Base-by-base conservation (phyloP, 73 alveolate genomes). In the Paramecium primaurelia region DNA sequence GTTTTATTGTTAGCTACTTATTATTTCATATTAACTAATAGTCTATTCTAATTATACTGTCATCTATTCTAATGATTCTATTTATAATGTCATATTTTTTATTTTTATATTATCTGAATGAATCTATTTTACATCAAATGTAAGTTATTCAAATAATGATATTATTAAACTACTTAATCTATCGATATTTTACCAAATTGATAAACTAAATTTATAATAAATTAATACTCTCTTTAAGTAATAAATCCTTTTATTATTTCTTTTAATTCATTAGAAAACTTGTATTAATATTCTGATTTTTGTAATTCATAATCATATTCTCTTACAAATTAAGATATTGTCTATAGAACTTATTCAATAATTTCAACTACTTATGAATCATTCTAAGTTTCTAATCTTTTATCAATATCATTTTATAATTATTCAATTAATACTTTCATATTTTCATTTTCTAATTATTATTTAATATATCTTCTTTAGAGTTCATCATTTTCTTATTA, bases 1-100 rank as follows among this genome's bases (percentile, higher is more conserved):
- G n/a, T 44, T 80, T 40, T 22, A 22, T 47, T 80, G 30, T 47
- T 80, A 16, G n/a, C 25, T 45, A 22, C 42, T 40, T 1, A 80
- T 47, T 5, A 28, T n/a, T 49, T 80, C 91, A 42, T 80, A 45
- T 47, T 80, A 80, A 42, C 49, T 25, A 25, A 80, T 45, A 0
- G 91, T 80, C 11, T 40, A 42, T 47, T 80, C 91, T 80, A 80
- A 44, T 32, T 80, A 11, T 11, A 80, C 73, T n/a, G 91, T 80
- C 91, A 80, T 80, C 30, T 80, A 49, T 45, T 80, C 91, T 80
- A 80, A 80, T 0, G 91, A 80, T 49, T 80, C 91, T 40, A 80
- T 80, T 80, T 80, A 18, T 20, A 4, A 36, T 26, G 71, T 26
- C 91, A 80, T 80, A 42, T 45, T 44, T 28, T 80, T 45, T 2